phyloP scores from a whole-genome alignment of 2,329 filamentous ascomycete species.

The Hymenoscyphus linearis region DNA sequence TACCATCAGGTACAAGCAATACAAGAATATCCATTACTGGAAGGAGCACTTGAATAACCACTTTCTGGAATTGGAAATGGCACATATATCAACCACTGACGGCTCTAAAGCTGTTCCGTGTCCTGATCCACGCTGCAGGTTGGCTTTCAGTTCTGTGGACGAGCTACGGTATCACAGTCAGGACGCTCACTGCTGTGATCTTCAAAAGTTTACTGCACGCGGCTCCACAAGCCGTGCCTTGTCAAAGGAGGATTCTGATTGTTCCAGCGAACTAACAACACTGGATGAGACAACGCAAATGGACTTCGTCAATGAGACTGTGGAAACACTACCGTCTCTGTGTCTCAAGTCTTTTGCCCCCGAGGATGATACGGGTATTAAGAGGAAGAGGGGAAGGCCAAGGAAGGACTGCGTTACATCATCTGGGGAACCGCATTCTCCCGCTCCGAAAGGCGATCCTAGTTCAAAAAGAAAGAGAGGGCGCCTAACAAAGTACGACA shows the following conservation, averaged over 20 bases:
- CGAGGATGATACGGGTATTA: not conserved
- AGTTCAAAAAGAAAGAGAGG: not conserved
- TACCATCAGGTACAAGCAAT: not conserved
- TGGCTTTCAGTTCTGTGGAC: slow-evolving; percentile 1
- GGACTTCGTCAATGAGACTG: not conserved
- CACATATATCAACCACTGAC: not conserved
- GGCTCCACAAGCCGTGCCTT: not conserved
- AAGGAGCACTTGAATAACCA: not conserved
- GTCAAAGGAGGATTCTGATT: not conserved
- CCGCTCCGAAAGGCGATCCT: not conserved
- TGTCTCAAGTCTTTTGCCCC: no score
- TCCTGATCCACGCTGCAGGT: not conserved
- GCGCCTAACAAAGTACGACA: no score
- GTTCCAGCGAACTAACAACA: not conserved
- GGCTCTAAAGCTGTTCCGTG: not conserved
- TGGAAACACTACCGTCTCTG: not conserved
- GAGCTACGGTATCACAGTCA: not conserved
- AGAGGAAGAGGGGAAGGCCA: not conserved
- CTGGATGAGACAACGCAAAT: not conserved
- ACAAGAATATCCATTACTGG: not conserved
- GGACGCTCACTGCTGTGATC: not conserved
- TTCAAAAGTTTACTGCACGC: not conserved
- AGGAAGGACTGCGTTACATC: not conserved
- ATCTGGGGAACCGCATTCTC: not conserved
- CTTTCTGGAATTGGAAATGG: not conserved